These are phyloP conservation scores for Sporothrix phasma DNA, from an alignment of 2,329 filamentous ascomycete genomes.

Conservation along the genomic window DNA sequence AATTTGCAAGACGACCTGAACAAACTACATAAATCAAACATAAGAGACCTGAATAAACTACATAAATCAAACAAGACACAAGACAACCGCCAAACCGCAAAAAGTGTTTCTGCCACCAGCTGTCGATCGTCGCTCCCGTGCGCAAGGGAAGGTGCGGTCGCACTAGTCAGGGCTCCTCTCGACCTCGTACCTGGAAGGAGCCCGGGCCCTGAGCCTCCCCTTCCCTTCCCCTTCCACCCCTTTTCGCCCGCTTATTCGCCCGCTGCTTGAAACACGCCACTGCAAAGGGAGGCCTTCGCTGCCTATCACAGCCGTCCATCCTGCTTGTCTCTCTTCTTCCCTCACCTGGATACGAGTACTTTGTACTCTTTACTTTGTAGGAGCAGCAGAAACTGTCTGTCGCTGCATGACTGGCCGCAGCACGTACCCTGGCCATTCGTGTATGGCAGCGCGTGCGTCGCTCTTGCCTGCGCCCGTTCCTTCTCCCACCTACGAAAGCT, in stretches of 20 bases:
- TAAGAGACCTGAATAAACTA: neutral
- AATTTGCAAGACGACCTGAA: too few relatives aligned
- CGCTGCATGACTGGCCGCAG: constrained; percentile 15
- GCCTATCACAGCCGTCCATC: constrained; percentile 8
- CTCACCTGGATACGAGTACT: neutral
- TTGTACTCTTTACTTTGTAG: neutral
- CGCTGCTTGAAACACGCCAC: constrained; percentile 13
- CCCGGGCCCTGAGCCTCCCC: neutral
- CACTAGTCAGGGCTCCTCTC: constrained; percentile 1
- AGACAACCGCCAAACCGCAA: neutral
- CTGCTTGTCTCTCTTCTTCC: neutral
- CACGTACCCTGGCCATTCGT: neutral
- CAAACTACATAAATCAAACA: too few relatives aligned
- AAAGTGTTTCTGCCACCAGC: neutral
- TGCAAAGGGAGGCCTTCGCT: neutral
- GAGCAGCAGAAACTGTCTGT: neutral
- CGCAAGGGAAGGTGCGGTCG: constrained; percentile 6
- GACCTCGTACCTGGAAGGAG: neutral
- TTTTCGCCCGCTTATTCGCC: constrained; percentile 6
- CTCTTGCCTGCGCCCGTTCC: neutral
- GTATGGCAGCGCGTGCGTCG: neutral
- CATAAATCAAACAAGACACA: neutral
- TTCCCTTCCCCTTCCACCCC: neutral
- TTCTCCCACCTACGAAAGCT: neutral
- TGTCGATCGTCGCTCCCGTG: constrained; percentile 6